These are phyloP conservation scores for Saccharomycopsis sp. DNA, from an alignment of 805 yeast genomes.

Conservation along the genomic window DNA sequence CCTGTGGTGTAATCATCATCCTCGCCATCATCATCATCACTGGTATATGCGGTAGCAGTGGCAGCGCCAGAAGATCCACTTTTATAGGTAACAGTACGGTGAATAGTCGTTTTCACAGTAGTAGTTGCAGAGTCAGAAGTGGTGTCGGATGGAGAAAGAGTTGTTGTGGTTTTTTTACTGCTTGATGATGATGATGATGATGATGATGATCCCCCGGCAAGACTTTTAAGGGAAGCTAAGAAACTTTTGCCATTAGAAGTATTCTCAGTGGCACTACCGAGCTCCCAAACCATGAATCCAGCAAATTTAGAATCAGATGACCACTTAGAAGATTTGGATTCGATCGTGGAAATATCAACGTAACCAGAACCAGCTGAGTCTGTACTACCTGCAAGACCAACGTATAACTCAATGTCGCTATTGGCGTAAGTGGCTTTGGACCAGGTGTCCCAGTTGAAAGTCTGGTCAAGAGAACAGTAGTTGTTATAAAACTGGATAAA, in stretches of 20 bases:
- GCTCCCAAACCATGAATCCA: slow-evolving; percentile 20
- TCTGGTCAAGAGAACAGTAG: slow-evolving; percentile 46
- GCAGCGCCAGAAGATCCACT: background rate
- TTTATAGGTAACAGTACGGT: background rate
- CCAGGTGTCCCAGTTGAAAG: slow-evolving; percentile 74
- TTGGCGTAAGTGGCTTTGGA: slow-evolving; percentile 65
- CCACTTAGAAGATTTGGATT: slow-evolving; percentile 22
- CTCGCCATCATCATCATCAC: background rate
- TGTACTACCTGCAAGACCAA: slow-evolving; percentile 40
- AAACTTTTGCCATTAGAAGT: slow-evolving; percentile 23
- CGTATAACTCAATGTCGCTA: slow-evolving; percentile 53
- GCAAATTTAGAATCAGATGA: slow-evolving; percentile 10
- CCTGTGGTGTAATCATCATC: slow-evolving; percentile 2
- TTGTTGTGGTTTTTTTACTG: background rate
- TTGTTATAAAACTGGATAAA: slow-evolving; percentile 90
- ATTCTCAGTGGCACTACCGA: slow-evolving; percentile 28
- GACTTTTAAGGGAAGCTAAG: slow-evolving; percentile 6
- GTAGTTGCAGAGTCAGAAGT: background rate
- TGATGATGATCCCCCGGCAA: slow-evolving; percentile 4
- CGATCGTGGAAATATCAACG: slow-evolving; percentile 34
- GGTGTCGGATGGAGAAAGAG: background rate
- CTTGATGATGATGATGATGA: background rate
- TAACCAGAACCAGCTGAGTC: slow-evolving; percentile 40
- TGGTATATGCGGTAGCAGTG: background rate
- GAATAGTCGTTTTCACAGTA: background rate